Evolutionary conservation across 495 filamentous ascomycete genomes (phyloP), one percentile per base, ranked within the genome.

Genomic region (Aspergillus conjunctus): DNA sequence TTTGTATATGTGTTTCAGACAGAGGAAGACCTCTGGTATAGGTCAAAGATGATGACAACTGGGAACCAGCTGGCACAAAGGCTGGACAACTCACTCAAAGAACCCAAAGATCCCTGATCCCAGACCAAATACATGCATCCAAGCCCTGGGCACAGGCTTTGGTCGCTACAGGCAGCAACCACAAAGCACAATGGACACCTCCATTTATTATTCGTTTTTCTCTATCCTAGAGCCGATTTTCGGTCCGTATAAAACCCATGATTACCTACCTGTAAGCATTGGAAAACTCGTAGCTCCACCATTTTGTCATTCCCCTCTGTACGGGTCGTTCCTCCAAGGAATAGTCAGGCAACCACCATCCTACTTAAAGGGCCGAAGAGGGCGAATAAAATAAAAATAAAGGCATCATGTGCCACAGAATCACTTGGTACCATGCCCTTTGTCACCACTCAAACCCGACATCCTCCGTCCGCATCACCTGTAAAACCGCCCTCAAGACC

Each of bases 321-420:
- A 6, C n/a, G 7, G 2, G 17, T 18, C 44, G 20, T 11, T 17
- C 10, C 44, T 20, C 6, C 44, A n/a, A 21, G 18, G 6, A 14
- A 48, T 48, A 41, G 4, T 5, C n/a, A 18, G 18, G 44, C 44
- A 48, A 48, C 7, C 44, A 48, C 10, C 44, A 18, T 48, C 44
- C 10, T 48, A 48, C 6, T 21, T 48, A 8, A 48, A 48, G 21
- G 18, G n/a, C 44, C 10, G n/a, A 21, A 48, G 18, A 48, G 17
- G 18, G 44, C 17, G 7, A 48, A 21, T 37, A 37, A 8, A 43
- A 33, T 17, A 32, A 61, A 41, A 46, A 48, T 37, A 44, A 51
- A 62, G 37, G 55, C 55, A 58, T 41, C n/a, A 77, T 77, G 74
- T 77, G 74, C 53, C 69, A 75, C 30, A 14, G 22, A 30, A 65